Base-by-base conservation (phyloP, 768 basidiomycete genomes). In the Omphalotus guepiniiformis region DNA sequence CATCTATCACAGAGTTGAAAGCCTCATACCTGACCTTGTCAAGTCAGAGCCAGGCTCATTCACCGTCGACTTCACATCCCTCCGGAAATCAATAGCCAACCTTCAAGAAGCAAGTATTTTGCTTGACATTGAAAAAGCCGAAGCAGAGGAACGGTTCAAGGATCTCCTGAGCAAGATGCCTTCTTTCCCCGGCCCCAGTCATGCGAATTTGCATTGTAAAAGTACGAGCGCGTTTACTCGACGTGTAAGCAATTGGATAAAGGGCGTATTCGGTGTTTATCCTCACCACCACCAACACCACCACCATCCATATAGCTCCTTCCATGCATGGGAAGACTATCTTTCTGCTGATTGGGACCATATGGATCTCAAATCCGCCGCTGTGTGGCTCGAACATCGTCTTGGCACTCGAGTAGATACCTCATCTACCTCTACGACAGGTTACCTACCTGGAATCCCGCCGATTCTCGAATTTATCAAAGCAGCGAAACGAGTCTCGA, bases 101-200 rank as follows among this genome's bases (percentile, higher is more conserved):
- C 64, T 85, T 12, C 76, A 78, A 56, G 49, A 48, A 22, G 72
- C 78, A 22, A 86, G 83, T 62, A 44, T 61, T 11, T 65, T 69
- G 48, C 73, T 87, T 28, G 84, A 87, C 53, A 59, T 62, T 13
- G 83, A 85, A 62, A 86, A 84, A 55, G 48, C 22, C 2, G 65
- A 67, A 16, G 83, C 81, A 1, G 80, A 82, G 61, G 60, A 71
- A 49, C 65, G 69, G 29, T 74, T 86, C 56, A 67, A 59, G 49
- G 67, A 70, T 47, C 64, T 80, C 18, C 53, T 83, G 21, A 68
- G 59, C 48, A 66, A 66, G 48, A 56, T 74, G 21, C 65, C 55
- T 27, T 58, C 61, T 22, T 64, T 55, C 25, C 39, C 25, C 22
- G 60, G 56, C 8, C 61, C 57, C 19, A 52, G 29, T 23, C 49